Conservation (phyloP, 148 eudicot genomes). For the Cornus florida region DNA sequence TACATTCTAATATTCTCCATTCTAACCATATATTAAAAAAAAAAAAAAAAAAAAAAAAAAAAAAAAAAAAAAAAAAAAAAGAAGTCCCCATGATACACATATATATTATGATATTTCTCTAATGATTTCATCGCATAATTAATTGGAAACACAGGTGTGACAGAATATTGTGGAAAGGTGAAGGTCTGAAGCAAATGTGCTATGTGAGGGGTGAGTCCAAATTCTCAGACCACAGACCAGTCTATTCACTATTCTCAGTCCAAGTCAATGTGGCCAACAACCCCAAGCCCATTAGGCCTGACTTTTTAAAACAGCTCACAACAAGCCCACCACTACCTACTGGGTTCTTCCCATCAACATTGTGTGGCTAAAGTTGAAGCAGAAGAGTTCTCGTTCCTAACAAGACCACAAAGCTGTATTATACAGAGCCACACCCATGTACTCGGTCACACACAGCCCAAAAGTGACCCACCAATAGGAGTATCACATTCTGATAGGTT, state of each 20-base stretch:
- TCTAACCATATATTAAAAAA: too few species aligned
- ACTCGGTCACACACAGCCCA: slow-evolving; percentile 11
- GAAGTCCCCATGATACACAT: too few species aligned
- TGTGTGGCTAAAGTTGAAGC: slow-evolving; percentile 20
- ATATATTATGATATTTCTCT: too few species aligned
- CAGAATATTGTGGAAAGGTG: slow-evolving; percentile 75
- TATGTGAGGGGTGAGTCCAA: slow-evolving; percentile 62
- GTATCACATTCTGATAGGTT: background rate
- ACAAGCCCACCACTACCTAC: background rate
- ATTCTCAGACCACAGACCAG: slow-evolving; percentile 76
- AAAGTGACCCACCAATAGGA: slow-evolving; percentile 6
- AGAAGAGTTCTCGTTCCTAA: slow-evolving; percentile 22
- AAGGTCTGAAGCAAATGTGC: slow-evolving; percentile 60
- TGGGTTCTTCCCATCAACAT: background rate
- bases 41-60: too few species aligned
- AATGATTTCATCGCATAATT: too few species aligned
- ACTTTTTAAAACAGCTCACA: background rate
- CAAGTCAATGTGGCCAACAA: slow-evolving; percentile 21
- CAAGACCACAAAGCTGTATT: slow-evolving; percentile 30
- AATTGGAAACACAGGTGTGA: slow-evolving; percentile 49
- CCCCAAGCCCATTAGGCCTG: background rate
- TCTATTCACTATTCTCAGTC: slow-evolving; percentile 52
- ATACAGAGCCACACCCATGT: slow-evolving; percentile 34
- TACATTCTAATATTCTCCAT: too few species aligned
- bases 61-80: too few species aligned